Base-by-base conservation (phyloP, 2,329 filamentous ascomycete genomes). In the Exserohilum turcica region DNA sequence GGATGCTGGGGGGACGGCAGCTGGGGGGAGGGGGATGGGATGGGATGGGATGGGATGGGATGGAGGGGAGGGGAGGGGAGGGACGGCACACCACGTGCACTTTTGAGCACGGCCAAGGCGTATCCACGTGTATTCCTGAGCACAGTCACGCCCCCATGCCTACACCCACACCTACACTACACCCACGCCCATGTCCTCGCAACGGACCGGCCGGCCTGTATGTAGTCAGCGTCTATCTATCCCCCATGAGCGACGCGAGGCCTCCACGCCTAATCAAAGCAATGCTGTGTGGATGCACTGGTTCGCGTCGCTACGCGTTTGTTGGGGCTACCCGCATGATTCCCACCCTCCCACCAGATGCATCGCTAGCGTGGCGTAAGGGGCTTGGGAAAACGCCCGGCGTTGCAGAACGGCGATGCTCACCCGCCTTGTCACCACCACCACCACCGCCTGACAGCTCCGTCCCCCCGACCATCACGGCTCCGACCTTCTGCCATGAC, bases 231-330 rank as follows among this genome's bases (percentile, higher is more conserved):
- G n/a, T n/a, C n/a, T n/a, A n/a, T n/a, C n/a, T n/a, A n/a, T n/a
- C n/a, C n/a, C n/a, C 21, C 21, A 24, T 24, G 4, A 24, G 21
- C 21, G 21, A 24, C 21, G 33, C 13, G 21, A 24, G 18, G 24
- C 16, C 12, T 6, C 37, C n/a, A 31, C 21, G 24, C 5, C 36
- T 37, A 42, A 38, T 31, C 36, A 36, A 43, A 51, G 37, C 39
- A 42, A 42, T 16, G n/a, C n/a, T n/a, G n/a, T n/a, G n/a, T n/a
- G n/a, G n/a, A 29, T n/a, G 29, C 31, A 33, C 21, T 40, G 39
- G 16, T 43, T 46, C 59, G 51, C 54, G 54, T 60, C 33, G 56
- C 44, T 50, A 58, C 52, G 57, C 57, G 52, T 65, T 57, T 54
- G 61, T 52, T 49, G 56, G 54, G 60, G n/a, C 27, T 48, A 42